Conservation (phyloP, 2,329 filamentous ascomycete genomes). For the Fusarium citri region DNA sequence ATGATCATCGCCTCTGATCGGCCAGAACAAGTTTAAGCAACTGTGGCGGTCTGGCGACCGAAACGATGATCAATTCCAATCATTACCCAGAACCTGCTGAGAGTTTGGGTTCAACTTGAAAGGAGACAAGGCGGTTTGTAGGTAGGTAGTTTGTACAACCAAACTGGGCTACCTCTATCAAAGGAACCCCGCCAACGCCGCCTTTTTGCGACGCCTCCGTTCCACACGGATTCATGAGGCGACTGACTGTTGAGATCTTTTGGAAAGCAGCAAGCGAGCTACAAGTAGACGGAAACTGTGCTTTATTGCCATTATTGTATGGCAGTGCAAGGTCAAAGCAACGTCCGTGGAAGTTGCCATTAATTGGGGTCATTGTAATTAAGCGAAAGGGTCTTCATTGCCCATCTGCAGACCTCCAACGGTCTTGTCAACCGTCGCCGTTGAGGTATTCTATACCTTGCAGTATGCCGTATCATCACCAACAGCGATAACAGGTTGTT, state of each 20-base stretch:
- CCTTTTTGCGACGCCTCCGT: conserved; percentile 32
- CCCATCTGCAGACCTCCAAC: neutral
- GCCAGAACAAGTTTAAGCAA: conserved; percentile 12
- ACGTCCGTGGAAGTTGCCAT: neutral
- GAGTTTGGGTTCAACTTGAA: conserved; percentile 2
- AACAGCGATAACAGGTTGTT: conserved; percentile 25
- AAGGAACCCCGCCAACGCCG: conserved; percentile 26
- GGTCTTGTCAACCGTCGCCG: neutral
- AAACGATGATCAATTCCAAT: conserved; percentile 32
- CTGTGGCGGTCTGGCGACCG: conserved; percentile 31
- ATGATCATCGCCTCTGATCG: conserved; percentile 28
- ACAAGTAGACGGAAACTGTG: neutral
- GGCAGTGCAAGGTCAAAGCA: conserved; percentile 1
- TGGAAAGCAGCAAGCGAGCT: conserved; percentile 4
- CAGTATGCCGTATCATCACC: conserved; percentile 1
- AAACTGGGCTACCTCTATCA: conserved; percentile 8
- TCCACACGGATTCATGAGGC: conserved; percentile 26
- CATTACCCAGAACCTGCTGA: neutral
- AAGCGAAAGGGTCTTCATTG: conserved; percentile 10
- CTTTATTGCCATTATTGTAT: neutral
- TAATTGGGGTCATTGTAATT: conserved; percentile 8
- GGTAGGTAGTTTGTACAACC: conserved; percentile 18
- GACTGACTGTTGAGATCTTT: conserved; percentile 13
- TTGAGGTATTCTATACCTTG: conserved; percentile 14
- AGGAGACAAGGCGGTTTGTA: conserved; percentile 1